Base-by-base conservation (phyloP, 2,329 filamentous ascomycete genomes). In the Clonostachys sp. region DNA sequence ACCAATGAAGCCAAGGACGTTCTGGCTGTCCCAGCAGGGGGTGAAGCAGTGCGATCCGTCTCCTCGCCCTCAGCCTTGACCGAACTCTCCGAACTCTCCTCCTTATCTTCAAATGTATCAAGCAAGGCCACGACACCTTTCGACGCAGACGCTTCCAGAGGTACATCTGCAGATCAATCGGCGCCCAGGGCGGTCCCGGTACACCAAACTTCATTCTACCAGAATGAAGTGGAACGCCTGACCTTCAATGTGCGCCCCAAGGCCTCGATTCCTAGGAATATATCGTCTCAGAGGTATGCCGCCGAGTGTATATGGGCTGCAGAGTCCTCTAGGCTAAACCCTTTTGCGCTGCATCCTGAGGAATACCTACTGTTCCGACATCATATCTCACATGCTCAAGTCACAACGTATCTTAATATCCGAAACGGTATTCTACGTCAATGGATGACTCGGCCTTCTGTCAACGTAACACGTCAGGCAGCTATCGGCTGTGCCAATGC, bases 341-440 rank as follows among this genome's bases (percentile, higher is more conserved):
- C 94, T 1, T 97, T 94, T 65, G 84, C 87, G 12, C 71, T 99
- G 38, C 91, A 97, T 65, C 78, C 81, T 24, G 85, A 89, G 52
- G 94, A 99, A 65, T 91, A 96, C 61, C 73, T 78, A 50, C 75
- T 96, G 50, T 71, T 99, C 39, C 82, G 89, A 51, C 78, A 88
- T 51, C 85, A 95, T 57, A 83, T 99, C 56, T 95, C 87, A 60
- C 85, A 89, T 58, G 78, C 86, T 34, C 94, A 99, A 66, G 90
- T 96, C 55, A 96, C 92, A 4, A 89, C 90, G 12, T 99, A 99
- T 67, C 74, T 99, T 46, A 97, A 97, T 63, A 94, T 99, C 52
- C 82, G 94, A 56, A 99, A 99, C 64, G 89, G 90, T 14, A 96
- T 99, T 50, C 72, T 99, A 46, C 81, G 94, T 47, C 70, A 97